phyloP scores from a whole-genome alignment of 2,329 filamentous ascomycete species.

The Exserohilum rostratum region DNA sequence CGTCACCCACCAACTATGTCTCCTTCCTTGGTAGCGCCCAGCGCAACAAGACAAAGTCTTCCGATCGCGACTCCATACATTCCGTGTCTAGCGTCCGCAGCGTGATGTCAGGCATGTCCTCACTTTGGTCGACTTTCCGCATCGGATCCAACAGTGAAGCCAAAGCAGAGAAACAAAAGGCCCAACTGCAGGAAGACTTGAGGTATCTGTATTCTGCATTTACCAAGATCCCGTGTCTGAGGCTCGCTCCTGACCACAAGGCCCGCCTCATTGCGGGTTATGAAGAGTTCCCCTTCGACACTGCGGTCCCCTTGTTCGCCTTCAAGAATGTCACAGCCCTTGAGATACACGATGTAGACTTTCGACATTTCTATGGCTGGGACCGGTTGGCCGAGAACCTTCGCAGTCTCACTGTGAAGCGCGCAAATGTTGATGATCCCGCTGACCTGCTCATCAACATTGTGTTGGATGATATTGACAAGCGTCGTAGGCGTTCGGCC shows the following conservation, averaged over 20 bases:
- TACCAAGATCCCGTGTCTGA: conserved; percentile 94
- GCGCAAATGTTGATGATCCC: conserved; percentile 86
- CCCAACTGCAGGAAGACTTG: conserved; percentile 80
- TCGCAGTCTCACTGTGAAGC: conserved; percentile 84
- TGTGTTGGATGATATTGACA: conserved; percentile 95
- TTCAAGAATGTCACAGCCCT: conserved; percentile 97
- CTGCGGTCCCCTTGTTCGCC: conserved; percentile 90
- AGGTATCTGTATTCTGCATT: conserved; percentile 98
- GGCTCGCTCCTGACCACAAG: conserved; percentile 89
- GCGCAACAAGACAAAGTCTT: conserved; percentile 76
- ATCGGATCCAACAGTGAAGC: conserved; percentile 80
- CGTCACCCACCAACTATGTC: conserved; percentile 88
- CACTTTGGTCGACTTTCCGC: conserved; percentile 87
- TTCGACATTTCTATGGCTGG: conserved; percentile 97
- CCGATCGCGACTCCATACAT: conserved; percentile 88
- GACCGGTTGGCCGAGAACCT: conserved; percentile 91
- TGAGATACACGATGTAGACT: conserved; percentile 94
- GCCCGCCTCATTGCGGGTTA: conserved; percentile 89
- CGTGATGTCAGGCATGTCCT: conserved; percentile 96
- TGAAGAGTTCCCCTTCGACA: conserved; percentile 98
- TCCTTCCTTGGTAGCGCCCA: conserved; percentile 89
- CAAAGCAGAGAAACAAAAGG: conserved; percentile 88
- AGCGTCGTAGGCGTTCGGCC: conserved; percentile 82
- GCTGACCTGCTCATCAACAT: conserved; percentile 90
- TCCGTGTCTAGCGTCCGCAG: conserved; percentile 96